Percentiles rank a stretch among this genome's conserved stretches.
Evolutionary conservation across 2,329 filamentous ascomycete genomes (phyloP).

Genomic region (Alternaria sp.): DNA sequence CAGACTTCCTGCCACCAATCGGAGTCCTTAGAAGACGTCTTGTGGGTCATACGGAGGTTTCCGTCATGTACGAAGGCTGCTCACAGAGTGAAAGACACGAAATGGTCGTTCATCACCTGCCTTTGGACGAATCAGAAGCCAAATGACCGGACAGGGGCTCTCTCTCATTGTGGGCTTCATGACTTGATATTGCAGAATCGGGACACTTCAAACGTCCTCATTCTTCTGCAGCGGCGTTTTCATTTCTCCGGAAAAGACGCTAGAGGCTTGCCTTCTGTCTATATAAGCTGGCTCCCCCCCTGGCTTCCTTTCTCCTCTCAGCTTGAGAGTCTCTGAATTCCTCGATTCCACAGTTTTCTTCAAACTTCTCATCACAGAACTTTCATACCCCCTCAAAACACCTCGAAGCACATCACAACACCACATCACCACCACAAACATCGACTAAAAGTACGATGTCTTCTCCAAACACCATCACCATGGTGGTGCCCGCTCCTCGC

Average conservation of each 20-base stretch:
- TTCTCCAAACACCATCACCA: slow-evolving; percentile 11
- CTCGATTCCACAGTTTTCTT: neutral
- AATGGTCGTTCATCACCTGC: neutral
- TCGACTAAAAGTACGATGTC: slow-evolving; percentile 11
- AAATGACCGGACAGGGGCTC: neutral
- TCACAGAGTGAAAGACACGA: slow-evolving; percentile 7
- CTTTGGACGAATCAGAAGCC: slow-evolving; percentile 3
- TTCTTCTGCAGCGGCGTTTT: neutral
- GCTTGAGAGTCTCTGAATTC: neutral
- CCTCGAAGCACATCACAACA: slow-evolving; percentile 3
- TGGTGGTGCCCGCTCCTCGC: slow-evolving; percentile 9
- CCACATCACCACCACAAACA: neutral
- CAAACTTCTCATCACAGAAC: neutral
- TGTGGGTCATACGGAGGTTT: neutral
- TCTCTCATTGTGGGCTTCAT: neutral
- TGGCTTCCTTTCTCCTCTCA: neutral
- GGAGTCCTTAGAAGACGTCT: neutral
- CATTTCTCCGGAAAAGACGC: neutral
- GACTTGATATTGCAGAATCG: neutral
- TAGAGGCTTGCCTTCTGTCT: slow-evolving; percentile 2
- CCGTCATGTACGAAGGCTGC: neutral
- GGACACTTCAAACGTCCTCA: slow-evolving; percentile 4
- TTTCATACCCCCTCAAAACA: neutral
- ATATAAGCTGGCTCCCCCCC: slow-evolving; percentile 5
- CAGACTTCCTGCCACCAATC: slow-evolving; percentile 7